A percentile compares a stretch with the other conserved stretches of the same genome.
Conservation (phyloP, 352 stramenopile species). For the Pythium brachiatum region DNA sequence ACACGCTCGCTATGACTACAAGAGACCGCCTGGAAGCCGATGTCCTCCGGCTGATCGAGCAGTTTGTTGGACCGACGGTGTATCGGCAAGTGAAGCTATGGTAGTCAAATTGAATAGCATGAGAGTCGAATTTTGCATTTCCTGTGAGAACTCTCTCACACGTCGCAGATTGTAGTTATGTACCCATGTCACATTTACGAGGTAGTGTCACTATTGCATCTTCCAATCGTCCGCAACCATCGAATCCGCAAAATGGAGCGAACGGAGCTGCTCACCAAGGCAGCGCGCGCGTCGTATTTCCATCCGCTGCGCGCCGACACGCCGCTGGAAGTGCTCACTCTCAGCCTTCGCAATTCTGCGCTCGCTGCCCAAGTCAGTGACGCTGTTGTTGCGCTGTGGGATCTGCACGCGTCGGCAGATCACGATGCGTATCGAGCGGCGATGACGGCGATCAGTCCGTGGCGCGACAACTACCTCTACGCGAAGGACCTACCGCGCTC, state of each 20-base stretch:
- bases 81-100: slow-evolving; percentile 8
- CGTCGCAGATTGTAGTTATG: not conserved
- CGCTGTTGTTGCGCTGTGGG: not conserved
- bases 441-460: slow-evolving; percentile 12
- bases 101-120: slow-evolving; percentile 1
- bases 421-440: not conserved
- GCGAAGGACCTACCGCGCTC: slow-evolving; percentile 6
- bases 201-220: slow-evolving; percentile 1
- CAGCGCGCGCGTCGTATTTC: slow-evolving; percentile 3
- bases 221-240: not conserved
- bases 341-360: not conserved
- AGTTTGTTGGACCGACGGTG: not conserved
- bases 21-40: slow-evolving; percentile 4
- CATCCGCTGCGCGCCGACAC: slow-evolving; percentile 10
- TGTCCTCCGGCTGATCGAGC: not conserved
- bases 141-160: too few relatives aligned
- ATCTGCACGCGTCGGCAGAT: not conserved
- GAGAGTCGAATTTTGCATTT: too few relatives aligned
- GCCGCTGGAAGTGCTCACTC: slow-evolving; percentile 13
- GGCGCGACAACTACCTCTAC: slow-evolving; percentile 15
- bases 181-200: slow-evolving; percentile 8
- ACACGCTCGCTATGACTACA: not conserved
- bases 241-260: not conserved
- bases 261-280: not conserved
- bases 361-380: not conserved